phyloP scores from a whole-genome alignment of 2,329 filamentous ascomycete genomes.

The Fusarium sp. region DNA sequence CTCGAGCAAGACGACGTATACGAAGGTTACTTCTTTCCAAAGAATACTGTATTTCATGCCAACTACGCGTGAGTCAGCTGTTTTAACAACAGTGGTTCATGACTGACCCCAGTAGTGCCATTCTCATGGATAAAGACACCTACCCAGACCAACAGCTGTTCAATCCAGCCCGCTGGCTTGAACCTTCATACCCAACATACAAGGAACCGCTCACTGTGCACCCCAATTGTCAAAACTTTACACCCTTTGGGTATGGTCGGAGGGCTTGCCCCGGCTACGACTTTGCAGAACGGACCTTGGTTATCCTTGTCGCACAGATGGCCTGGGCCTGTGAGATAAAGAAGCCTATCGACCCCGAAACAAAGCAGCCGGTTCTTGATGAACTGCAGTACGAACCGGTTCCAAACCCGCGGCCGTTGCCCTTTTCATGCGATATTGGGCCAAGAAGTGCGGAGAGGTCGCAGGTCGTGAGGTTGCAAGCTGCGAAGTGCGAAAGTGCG shows the following conservation, averaged over 20 bases:
- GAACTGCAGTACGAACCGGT: constrained; percentile 5
- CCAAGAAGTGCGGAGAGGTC: not conserved
- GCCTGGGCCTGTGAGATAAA: not conserved
- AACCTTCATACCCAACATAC: not conserved
- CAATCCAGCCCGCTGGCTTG: constrained; percentile 16
- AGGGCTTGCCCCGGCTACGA: constrained; percentile 1
- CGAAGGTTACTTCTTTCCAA: constrained; percentile 8
- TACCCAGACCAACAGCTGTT: constrained; percentile 17
- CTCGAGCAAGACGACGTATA: constrained; percentile 16
- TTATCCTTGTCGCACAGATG: constrained; percentile 2
- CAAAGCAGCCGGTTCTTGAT: not conserved
- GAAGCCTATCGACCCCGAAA: constrained; percentile 3
- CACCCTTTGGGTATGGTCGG: constrained; percentile 1
- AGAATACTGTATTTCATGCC: constrained; percentile 9
- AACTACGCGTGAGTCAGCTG: not conserved
- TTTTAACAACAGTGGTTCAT: not conserved
- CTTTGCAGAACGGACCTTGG: constrained; percentile 2
- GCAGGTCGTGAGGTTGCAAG: not conserved
- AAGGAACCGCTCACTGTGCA: constrained; percentile 4
- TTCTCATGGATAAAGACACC: constrained; percentile 12
- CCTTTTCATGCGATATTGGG: constrained; percentile 1
- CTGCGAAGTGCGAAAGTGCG: not conserved
- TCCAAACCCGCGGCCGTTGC: constrained; percentile 1
- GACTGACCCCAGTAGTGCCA: not conserved
- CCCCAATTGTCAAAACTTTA: constrained; percentile 9